Percentiles rank a stretch among this genome's conserved stretches.
These are phyloP conservation scores for Kluyveromyces lactis DNA, from an alignment of 805 yeast species.

Conservation along the genomic window DNA sequence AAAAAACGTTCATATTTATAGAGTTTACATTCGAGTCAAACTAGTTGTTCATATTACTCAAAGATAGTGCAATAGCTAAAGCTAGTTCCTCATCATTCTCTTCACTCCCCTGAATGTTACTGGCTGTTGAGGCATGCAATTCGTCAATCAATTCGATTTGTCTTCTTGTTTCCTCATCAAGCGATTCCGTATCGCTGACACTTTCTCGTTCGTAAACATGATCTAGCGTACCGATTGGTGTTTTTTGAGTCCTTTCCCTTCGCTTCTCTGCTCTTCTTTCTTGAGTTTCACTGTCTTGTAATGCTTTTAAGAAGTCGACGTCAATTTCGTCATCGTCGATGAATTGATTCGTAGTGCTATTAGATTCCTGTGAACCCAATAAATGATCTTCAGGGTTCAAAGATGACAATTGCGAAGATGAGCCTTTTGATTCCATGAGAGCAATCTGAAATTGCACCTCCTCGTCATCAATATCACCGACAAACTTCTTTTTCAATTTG, in stretches of 20 bases:
- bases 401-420: not conserved
- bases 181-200: slow-evolving; percentile 4
- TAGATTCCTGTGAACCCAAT: not conserved
- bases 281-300: slow-evolving; percentile 15
- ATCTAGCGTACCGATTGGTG: slow-evolving; percentile 6
- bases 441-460: slow-evolving; percentile 28
- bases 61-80: slow-evolving; percentile 27
- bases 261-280: not conserved
- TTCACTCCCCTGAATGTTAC: not conserved
- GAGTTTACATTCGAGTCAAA: not conserved
- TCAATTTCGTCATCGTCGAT: slow-evolving; percentile 5
- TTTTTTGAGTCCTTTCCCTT: slow-evolving; percentile 4
- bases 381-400: not conserved
- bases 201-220: not conserved
- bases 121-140: not conserved
- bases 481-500: slow-evolving; percentile 17
- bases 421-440: slow-evolving; percentile 24
- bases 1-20: not conserved
- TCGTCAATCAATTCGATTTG: slow-evolving; percentile 2
- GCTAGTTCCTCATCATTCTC: slow-evolving; percentile 24
- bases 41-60: slow-evolving; percentile 19
- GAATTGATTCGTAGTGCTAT: not conserved
- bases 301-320: slow-evolving; percentile 13
- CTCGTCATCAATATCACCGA: slow-evolving; percentile 28
- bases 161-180: slow-evolving; percentile 3